These are phyloP conservation scores for Boletellus ananiceps DNA, from an alignment of 768 basidiomycete genomes.

Conservation along the genomic window DNA sequence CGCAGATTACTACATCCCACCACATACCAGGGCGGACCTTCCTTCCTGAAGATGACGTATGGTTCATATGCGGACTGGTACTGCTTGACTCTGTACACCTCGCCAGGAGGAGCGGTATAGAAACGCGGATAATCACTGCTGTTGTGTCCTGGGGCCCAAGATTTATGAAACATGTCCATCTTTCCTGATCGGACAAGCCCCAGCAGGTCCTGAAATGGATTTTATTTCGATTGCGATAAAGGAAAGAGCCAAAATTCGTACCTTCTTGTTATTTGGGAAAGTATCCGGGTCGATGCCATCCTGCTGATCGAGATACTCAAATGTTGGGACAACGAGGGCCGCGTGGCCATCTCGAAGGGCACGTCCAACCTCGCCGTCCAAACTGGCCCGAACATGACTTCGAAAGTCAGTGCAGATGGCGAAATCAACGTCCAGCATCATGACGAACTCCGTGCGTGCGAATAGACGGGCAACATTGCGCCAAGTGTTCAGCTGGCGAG, in stretches of 20 bases:
- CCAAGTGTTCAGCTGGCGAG: constrained; percentile 88
- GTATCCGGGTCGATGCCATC: constrained; percentile 54
- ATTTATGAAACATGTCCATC: constrained; percentile 73
- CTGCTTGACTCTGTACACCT: constrained; percentile 67
- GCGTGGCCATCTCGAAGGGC: constrained; percentile 54
- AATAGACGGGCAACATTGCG: constrained; percentile 82
- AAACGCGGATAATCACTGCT: constrained; percentile 74
- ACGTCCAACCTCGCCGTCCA: constrained; percentile 27
- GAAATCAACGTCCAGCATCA: constrained; percentile 93
- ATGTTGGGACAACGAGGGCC: constrained; percentile 81
- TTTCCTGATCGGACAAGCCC: constrained; percentile 50
- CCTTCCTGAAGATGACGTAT: constrained; percentile 77
- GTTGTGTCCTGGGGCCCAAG: constrained; percentile 77
- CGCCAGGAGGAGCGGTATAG: constrained; percentile 55
- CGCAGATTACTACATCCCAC: not conserved
- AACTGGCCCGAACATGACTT: constrained; percentile 44
- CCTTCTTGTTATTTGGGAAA: constrained; percentile 71
- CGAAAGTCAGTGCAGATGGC: constrained; percentile 80
- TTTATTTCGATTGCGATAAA: not conserved
- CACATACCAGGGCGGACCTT: constrained; percentile 67
- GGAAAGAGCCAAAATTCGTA: constrained; percentile 18
- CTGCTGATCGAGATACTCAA: constrained; percentile 66
- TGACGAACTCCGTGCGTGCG: constrained; percentile 76
- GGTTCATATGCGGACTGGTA: constrained; percentile 89
- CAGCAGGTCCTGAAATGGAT: constrained; percentile 44